Base-by-base conservation (phyloP, 192 early-diverging fungal genomes). In the Allomyces arbusculus region DNA sequence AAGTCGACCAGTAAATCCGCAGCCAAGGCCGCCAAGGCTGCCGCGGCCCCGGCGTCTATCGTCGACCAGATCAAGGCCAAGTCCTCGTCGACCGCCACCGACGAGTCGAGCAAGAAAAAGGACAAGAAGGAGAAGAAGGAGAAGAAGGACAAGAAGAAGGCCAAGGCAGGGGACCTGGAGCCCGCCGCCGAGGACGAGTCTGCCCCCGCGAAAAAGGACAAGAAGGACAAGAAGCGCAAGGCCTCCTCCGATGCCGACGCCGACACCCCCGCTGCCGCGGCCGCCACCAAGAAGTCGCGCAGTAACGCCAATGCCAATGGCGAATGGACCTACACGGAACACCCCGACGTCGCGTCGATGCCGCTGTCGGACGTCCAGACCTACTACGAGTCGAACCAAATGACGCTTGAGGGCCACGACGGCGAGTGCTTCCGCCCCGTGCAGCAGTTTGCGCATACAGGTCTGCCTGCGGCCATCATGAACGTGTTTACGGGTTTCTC, bases 381-480 rank as follows among this genome's bases (percentile, higher is more conserved):
- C 62, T 88, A 81, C 72, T 77, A 86, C 70, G 71, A 77, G 62
- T 70, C 82, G 70, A 74, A 86, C 75, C 74, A 74, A 69, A 88
- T 88, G 69, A 73, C 77, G 23, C 77, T 88, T 22, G 74, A 77
- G 16, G 82, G 82, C 45, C 69, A 74, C 69, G 78, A 79, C 63
- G 63, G 73, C 7, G 25, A 24, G 9, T 50, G 50, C 11, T 77
- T 78, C 62, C 61, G 75, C 62, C 89, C 89, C 23, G 87, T 85
- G 45, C 74, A 92, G 61, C 78, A 87, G 65, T 95, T 97, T 64
- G 69, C 67, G 61, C 83, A 90, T 63, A 81, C 89, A 24, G 79
- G 81, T 12, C 86, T 94, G 62, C 82, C 83, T 44, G 67, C 73
- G 44, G 73, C 85, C 43, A 74, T 97, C 50, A 72, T 86, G 45